Percentiles rank a stretch among this genome's conserved stretches.
Evolutionary conservation across 1,139 yeast species (phyloP).

Genomic region (Yamadazyma triangularis): DNA sequence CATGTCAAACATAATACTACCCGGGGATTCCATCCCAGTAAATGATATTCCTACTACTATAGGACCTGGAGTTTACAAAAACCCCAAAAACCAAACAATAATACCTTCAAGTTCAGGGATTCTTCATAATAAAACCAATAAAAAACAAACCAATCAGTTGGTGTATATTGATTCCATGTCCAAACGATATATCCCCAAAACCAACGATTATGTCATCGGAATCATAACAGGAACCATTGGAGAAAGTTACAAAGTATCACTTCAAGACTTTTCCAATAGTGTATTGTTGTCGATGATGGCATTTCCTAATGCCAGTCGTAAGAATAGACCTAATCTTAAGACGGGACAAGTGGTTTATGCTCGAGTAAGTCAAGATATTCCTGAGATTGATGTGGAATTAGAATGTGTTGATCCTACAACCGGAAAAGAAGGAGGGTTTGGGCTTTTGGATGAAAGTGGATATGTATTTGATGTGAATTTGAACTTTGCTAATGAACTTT

Average conservation of each 20-base stretch:
- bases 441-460: conserved; percentile 71
- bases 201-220: conserved; percentile 80
- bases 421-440: conserved; percentile 91
- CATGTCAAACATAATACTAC: conserved; percentile 27
- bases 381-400: conserved; percentile 75
- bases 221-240: conserved; percentile 65
- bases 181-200: conserved; percentile 72
- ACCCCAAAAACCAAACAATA: conserved; percentile 28
- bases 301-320: conserved; percentile 91
- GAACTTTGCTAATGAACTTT: conserved; percentile 70
- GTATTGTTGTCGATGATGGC: conserved; percentile 76
- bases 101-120: conserved; percentile 39
- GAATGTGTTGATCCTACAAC: conserved; percentile 80
- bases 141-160: conserved; percentile 26
- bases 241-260: conserved; percentile 68
- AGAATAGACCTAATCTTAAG: conserved; percentile 79
- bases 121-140: conserved; percentile 23
- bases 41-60: conserved; percentile 25
- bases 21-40: conserved; percentile 36
- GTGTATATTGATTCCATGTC: conserved; percentile 45
- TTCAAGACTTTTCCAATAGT: conserved; percentile 62
- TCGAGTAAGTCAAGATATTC: conserved; percentile 61
- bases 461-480: conserved; percentile 62
- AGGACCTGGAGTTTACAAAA: conserved; percentile 44
- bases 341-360: conserved; percentile 82